phyloP scores from a whole-genome alignment of 2,329 filamentous ascomycete species.

The Immersiporthe knoxdaviesiana region DNA sequence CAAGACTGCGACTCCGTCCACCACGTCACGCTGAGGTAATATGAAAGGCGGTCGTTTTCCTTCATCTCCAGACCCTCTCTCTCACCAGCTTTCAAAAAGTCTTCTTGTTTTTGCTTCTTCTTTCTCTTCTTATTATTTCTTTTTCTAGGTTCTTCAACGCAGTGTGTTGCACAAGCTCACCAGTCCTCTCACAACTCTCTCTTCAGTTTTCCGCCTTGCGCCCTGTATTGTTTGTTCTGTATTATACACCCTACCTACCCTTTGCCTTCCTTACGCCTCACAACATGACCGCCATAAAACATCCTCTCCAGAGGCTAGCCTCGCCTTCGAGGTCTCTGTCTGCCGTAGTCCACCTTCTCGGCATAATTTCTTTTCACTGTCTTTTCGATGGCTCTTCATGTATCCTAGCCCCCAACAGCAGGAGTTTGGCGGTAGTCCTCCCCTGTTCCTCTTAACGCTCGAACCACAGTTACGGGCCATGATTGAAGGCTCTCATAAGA shows the following conservation, averaged over 20 bases:
- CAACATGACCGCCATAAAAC: constrained; percentile 45
- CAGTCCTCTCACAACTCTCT: neutral
- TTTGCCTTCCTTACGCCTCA: neutral
- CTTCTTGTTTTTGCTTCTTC: neutral
- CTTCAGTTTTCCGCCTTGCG: neutral
- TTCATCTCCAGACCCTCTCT: constrained; percentile 6
- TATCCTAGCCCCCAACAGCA: constrained; percentile 58
- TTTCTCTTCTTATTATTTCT: neutral
- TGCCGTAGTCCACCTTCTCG: constrained; percentile 61
- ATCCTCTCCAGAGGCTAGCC: constrained; percentile 67
- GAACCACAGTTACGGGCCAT: neutral
- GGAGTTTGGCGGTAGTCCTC: constrained; percentile 64
- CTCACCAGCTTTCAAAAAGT: neutral
- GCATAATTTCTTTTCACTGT: constrained; percentile 57
- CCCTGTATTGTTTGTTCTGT: neutral
- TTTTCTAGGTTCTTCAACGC: neutral
- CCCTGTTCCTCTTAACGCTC: neutral
- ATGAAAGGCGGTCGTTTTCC: constrained; percentile 15
- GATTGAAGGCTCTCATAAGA: neutral
- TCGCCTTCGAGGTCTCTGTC: constrained; percentile 69
- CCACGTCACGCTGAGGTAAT: constrained; percentile 28
- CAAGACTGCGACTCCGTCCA: constrained; percentile 11
- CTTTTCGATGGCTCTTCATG: constrained; percentile 53
- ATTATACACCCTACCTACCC: neutral
- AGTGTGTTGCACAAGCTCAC: neutral